Conservation (phyloP, 176 grass and related monocot genomes). For the Rhipidocladum racemiflorum region DNA sequence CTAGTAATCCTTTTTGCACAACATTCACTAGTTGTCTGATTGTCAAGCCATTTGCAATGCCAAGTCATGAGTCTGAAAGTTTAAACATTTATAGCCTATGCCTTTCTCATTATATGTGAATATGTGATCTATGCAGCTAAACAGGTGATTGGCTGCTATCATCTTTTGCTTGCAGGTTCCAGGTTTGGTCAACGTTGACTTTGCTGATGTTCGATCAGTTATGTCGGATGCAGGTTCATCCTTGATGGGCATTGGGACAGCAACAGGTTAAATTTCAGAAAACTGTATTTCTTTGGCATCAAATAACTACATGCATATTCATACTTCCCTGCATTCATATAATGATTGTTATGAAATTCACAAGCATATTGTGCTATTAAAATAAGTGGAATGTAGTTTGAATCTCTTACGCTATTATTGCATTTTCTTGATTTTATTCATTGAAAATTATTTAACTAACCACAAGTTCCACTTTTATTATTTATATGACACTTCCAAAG, state of each 20-base stretch:
- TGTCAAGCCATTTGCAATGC: slow-evolving; percentile 3
- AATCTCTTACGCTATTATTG: not conserved
- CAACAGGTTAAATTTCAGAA: slow-evolving; percentile 56
- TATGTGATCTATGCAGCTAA: slow-evolving; percentile 15
- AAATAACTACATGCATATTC: not conserved
- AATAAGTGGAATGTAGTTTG: not conserved
- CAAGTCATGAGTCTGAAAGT: not conserved
- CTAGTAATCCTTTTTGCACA: not conserved
- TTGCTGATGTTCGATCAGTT: slow-evolving; percentile 85
- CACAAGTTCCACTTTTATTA: not conserved
- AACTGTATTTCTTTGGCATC: not conserved
- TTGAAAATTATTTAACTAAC: not conserved
- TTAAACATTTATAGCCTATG: not conserved
- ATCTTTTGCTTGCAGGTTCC: slow-evolving; percentile 56
- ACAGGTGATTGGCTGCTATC: not conserved
- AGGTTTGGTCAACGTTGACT: slow-evolving; percentile 92
- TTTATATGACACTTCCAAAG: not conserved
- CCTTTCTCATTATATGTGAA: slow-evolving; percentile 6
- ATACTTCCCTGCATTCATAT: not conserved
- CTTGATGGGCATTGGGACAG: slow-evolving; percentile 97
- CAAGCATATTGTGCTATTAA: not conserved
- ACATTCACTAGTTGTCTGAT: not conserved
- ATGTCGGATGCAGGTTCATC: slow-evolving; percentile 93
- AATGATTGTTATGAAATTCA: not conserved
- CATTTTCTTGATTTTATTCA: not conserved